phyloP scores from a whole-genome alignment of 164 flowering plant species.

The Kingdonia uniflora region DNA sequence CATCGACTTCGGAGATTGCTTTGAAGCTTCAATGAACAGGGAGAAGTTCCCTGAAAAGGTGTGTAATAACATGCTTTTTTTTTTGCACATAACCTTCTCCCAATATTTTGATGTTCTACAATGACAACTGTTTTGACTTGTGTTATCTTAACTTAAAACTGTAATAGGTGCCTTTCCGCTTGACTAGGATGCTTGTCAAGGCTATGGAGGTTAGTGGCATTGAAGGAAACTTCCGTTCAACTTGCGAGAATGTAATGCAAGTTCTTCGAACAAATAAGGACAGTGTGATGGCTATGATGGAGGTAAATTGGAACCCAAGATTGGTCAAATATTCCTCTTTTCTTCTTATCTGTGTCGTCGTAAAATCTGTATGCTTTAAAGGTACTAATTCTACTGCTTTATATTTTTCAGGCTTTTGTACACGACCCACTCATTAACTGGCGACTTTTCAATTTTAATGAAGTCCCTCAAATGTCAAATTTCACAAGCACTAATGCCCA shows the following conservation, averaged over 20 bases:
- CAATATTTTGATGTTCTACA: too few species aligned
- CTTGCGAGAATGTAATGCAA: conserved; percentile 98
- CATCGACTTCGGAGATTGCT: conserved; percentile 98
- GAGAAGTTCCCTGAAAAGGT: conserved; percentile 99
- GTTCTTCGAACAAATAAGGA: conserved; percentile 86
- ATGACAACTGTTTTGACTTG: too few species aligned
- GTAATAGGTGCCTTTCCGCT: conserved; percentile 87
- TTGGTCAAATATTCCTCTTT: too few species aligned
- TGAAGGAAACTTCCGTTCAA: conserved; percentile 93
- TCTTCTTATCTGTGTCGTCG: too few species aligned
- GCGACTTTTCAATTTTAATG: conserved; percentile 95
- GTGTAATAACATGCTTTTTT: neutral
- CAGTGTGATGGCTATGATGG: conserved; percentile 99
- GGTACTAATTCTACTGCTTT: neutral
- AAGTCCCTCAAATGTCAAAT: conserved; percentile 80
- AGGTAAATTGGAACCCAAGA: conserved; percentile 37
- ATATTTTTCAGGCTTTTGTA: conserved; percentile 87
- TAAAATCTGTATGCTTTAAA: too few species aligned
- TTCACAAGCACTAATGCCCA: conserved; percentile 43
- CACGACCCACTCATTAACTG: conserved; percentile 98
- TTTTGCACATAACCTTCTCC: too few species aligned
- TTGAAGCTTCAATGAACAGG: conserved; percentile 97
- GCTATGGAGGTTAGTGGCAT: conserved; percentile 99
- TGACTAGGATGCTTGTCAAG: conserved; percentile 99
- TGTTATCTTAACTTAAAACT: neutral